Evolutionary conservation across 805 yeast species (phyloP).

Genomic region (Suhomyces pyralidae): DNA sequence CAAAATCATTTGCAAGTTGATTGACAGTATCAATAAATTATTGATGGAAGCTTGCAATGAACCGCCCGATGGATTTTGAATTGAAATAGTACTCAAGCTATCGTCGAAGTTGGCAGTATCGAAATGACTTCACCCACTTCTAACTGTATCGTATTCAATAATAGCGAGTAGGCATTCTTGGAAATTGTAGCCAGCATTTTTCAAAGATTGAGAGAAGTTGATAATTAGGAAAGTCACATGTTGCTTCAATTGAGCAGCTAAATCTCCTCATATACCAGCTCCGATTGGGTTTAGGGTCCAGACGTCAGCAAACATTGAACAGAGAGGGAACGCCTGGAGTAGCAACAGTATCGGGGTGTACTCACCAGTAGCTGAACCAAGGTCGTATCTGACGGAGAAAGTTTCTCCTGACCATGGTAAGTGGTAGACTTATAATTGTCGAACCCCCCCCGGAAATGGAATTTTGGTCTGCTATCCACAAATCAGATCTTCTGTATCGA

Average conservation of each 20-base stretch:
- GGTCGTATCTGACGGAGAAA: conserved; percentile 20
- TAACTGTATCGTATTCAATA: conserved; percentile 16
- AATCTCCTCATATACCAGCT: conserved; percentile 12
- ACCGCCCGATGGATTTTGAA: neutral
- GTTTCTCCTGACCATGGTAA: neutral
- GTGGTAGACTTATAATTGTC: conserved; percentile 8
- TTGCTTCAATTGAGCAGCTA: neutral
- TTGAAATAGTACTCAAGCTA: conserved; percentile 10
- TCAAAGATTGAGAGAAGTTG: conserved; percentile 18
- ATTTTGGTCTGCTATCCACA: conserved; percentile 4
- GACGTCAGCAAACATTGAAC: conserved; percentile 7
- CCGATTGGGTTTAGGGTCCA: conserved; percentile 4
- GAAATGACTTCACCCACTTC: conserved; percentile 19
- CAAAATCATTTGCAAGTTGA: neutral
- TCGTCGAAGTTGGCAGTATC: conserved; percentile 24
- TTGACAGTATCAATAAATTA: neutral
- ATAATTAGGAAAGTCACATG: neutral
- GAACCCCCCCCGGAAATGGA: conserved; percentile 27
- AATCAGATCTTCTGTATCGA: conserved; percentile 13
- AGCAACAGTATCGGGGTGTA: conserved; percentile 6
- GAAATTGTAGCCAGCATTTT: conserved; percentile 27
- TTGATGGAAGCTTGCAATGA: neutral
- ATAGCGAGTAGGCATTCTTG: conserved; percentile 23
- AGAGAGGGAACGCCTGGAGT: conserved; percentile 7
- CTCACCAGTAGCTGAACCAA: conserved; percentile 5